A percentile compares a stretch with the other conserved stretches of the same genome.
These are phyloP conservation scores for Gossypium mustelinum DNA, from an alignment of 345 rosid species.

Conservation along the genomic window DNA sequence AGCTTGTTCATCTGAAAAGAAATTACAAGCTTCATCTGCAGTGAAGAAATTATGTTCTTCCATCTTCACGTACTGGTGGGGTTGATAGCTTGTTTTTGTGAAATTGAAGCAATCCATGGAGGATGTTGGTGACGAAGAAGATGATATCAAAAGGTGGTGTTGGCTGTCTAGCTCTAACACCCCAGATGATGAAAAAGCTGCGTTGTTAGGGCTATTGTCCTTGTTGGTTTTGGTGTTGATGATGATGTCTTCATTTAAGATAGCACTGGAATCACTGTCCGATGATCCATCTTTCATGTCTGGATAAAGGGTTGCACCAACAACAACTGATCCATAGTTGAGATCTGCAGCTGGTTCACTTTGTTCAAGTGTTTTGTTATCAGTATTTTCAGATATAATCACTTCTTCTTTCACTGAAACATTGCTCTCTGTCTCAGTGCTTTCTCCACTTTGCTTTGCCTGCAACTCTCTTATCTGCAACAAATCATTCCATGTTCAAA, in stretches of 20 bases:
- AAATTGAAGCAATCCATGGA: conserved; percentile 28
- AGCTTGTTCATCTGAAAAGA: conserved; percentile 83
- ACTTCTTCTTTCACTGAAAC: conserved; percentile 63
- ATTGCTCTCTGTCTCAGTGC: conserved; percentile 57
- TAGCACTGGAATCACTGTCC: conserved; percentile 85
- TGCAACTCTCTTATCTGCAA: conserved; percentile 73
- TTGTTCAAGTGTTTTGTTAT: conserved; percentile 25
- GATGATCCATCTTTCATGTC: conserved; percentile 73
- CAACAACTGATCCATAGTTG: conserved; percentile 21
- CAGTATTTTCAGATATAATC: conserved; percentile 31
- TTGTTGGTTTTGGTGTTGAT: neutral
- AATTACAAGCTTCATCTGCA: conserved; percentile 72
- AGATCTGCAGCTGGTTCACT: conserved; percentile 26
- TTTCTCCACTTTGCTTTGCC: conserved; percentile 53
- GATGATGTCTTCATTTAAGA: conserved; percentile 62
- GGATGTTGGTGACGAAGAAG: conserved; percentile 19
- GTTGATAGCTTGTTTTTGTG: conserved; percentile 24
- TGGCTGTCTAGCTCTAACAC: conserved; percentile 31
- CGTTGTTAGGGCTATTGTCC: conserved; percentile 35
- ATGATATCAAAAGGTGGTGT: conserved; percentile 25
- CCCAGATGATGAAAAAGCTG: conserved; percentile 39
- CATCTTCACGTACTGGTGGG: conserved; percentile 68
- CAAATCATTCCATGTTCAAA: no score
- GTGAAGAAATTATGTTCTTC: conserved; percentile 78
- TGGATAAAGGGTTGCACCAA: conserved; percentile 29